Evolutionary conservation across 2,329 filamentous ascomycete genomes (phyloP), one percentile per base, ranked within the genome.

Genomic region (Monosporascus ibericus): DNA sequence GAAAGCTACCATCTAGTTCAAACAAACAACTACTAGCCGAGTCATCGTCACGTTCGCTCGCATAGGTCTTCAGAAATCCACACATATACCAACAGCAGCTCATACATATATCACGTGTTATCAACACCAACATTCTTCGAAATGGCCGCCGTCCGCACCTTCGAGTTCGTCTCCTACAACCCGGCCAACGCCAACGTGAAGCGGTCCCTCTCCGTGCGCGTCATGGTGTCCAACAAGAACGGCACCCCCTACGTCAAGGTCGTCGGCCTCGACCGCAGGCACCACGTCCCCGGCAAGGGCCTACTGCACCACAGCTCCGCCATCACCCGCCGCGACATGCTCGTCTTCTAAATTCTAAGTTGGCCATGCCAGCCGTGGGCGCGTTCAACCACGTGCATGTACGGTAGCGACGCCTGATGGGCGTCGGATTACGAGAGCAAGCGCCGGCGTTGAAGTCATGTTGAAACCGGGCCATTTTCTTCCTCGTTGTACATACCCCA

Each of bases 81-180:
- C 3, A 34, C 11, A 11, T 44, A 44, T 14, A 25, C 25, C 20
- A 44, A 44, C 40, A 25, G 5, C 40, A 44, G 5, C 11, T 20
- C n/a, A 44, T 17, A 44, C 14, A 44, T 9, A 44, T 14, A 44
- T 15, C 22, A 20, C n/a, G n/a, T 24, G 7, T 5, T 42, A 42
- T 20, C 39, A 15, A 6, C 39, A 24, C 20, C 39, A 3, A 6
- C 17, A 42, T 20, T 20, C 30, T 20, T 37, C 47, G 24, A 36
- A 44, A 50, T 50, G 37, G 20, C 42, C 24, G 5, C 37, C 40
- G 37, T n/a, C 17, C 36, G 37, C 25, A 42, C 25, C 25, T 42
- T 50, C 37, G 25, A 38, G 18, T n/a, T 50, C 48, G 44, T 50
- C 48, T 46, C 48, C 37, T 50, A 50, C 48, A 42, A 50, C 48